Evolutionary conservation across 805 yeast genomes (phyloP).

Genomic region (Deakozyma indianensis): DNA sequence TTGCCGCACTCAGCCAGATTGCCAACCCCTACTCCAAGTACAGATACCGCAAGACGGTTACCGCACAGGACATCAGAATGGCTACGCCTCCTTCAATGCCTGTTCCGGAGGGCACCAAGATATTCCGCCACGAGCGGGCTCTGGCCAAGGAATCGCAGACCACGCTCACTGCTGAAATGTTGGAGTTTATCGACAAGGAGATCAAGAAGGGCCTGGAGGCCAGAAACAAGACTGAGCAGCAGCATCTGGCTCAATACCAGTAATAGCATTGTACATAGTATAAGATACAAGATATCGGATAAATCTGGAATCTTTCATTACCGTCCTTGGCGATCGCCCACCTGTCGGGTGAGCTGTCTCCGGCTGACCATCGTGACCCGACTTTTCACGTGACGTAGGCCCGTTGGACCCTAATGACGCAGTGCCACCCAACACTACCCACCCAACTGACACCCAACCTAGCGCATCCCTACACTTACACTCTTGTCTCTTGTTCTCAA

Average conservation of each 20-base stretch:
- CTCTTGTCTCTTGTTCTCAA: no score
- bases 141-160: slow-evolving; percentile 18
- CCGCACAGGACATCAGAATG: slow-evolving; percentile 46
- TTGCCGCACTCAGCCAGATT: slow-evolving; percentile 46
- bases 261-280: background rate
- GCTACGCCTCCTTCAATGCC: slow-evolving; percentile 71
- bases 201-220: slow-evolving; percentile 13
- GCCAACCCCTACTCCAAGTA: slow-evolving; percentile 63
- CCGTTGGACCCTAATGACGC: no score
- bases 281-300: no score
- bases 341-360: no score
- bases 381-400: no score
- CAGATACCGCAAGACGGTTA: slow-evolving; percentile 34
- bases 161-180: slow-evolving; percentile 36
- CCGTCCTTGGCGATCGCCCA: no score
- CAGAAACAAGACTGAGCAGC: background rate
- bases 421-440: no score
- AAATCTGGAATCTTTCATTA: background rate
- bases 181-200: slow-evolving; percentile 35
- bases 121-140: slow-evolving; percentile 22
- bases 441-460: no score
- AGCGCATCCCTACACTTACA: no score
- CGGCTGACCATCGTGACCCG: no score
- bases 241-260: background rate
- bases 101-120: slow-evolving; percentile 33